These are phyloP conservation scores for Mycosarcoma mackinlayi DNA, from an alignment of 1,284 basidiomycete species.

Conservation along the genomic window DNA sequence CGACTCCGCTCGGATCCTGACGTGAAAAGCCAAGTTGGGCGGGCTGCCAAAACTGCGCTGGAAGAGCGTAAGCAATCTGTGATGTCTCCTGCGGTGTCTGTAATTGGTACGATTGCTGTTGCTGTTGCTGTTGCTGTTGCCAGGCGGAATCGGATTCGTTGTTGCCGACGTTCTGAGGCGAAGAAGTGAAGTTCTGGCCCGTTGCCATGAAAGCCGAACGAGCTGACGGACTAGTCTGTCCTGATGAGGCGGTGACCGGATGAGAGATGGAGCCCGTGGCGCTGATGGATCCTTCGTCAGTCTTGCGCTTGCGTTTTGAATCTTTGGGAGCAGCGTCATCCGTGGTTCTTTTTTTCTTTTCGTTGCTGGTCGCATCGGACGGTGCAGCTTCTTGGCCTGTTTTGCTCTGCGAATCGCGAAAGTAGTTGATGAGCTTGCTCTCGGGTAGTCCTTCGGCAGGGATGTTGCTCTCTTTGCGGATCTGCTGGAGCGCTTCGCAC, in stretches of 20 bases:
- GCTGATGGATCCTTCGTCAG: constrained; percentile 3
- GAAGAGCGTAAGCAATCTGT: constrained; percentile 10
- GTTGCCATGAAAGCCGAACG: not conserved
- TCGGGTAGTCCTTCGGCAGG: constrained; percentile 61
- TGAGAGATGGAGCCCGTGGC: not conserved
- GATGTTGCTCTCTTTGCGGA: constrained; percentile 58
- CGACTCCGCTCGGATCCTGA: constrained; percentile 15
- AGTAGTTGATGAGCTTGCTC: constrained; percentile 35
- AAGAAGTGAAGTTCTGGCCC: not conserved
- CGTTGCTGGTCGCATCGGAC: constrained; percentile 1
- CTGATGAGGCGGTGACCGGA: constrained; percentile 10
- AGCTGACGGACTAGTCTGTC: constrained; percentile 17
- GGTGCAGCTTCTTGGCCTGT: not conserved
- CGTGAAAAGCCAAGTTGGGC: not conserved
- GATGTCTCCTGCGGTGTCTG: constrained; percentile 12
- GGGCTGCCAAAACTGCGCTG: constrained; percentile 30
- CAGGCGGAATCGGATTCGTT: constrained; percentile 3
- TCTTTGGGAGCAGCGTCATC: constrained; percentile 21
- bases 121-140: constrained; percentile 22
- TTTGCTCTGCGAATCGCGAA: constrained; percentile 19
- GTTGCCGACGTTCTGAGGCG: constrained; percentile 4
- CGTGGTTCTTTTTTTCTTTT: constrained; percentile 30
- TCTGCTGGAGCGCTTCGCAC: constrained; percentile 54
- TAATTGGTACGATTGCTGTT: constrained; percentile 19
- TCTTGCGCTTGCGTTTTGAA: constrained; percentile 34